Evolutionary conservation across 208 protist species (phyloP).

Genomic region (Leishmania braziliensis): DNA sequence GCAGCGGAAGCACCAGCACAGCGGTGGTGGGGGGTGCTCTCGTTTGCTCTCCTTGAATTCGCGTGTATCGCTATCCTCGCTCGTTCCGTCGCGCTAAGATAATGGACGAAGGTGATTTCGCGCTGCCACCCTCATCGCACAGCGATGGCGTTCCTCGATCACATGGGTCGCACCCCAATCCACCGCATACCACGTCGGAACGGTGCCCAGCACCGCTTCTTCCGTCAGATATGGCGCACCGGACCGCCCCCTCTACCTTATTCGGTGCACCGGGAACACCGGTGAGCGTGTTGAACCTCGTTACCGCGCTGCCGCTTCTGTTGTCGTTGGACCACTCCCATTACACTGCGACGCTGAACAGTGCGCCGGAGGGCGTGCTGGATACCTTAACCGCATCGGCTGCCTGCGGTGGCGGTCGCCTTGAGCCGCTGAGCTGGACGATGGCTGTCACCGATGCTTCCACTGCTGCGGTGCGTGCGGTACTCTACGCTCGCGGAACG

Average conservation of each 20-base stretch:
- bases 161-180: neutral
- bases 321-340: slow-evolving; percentile 20
- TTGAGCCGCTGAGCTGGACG: neutral
- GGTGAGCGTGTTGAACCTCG: slow-evolving; percentile 23
- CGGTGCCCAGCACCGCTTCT: neutral
- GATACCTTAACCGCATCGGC: neutral
- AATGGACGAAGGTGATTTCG: neutral
- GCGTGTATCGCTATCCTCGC: neutral
- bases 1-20: neutral
- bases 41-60: neutral
- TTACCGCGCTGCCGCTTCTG: slow-evolving; percentile 32
- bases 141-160: neutral
- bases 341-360: slow-evolving; percentile 17
- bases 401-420: neutral
- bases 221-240: neutral
- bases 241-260: neutral
- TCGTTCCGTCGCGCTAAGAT: neutral
- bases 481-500: slow-evolving; percentile 9
- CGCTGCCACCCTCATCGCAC: neutral
- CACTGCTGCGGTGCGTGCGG: slow-evolving; percentile 20
- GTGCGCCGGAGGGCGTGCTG: neutral
- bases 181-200: neutral
- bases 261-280: neutral
- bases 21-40: neutral
- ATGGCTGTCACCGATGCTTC: slow-evolving; percentile 9